These are phyloP conservation scores for Handroanthus guayacan DNA, from an alignment of 257 asterid genomes.

Conservation along the genomic window DNA sequence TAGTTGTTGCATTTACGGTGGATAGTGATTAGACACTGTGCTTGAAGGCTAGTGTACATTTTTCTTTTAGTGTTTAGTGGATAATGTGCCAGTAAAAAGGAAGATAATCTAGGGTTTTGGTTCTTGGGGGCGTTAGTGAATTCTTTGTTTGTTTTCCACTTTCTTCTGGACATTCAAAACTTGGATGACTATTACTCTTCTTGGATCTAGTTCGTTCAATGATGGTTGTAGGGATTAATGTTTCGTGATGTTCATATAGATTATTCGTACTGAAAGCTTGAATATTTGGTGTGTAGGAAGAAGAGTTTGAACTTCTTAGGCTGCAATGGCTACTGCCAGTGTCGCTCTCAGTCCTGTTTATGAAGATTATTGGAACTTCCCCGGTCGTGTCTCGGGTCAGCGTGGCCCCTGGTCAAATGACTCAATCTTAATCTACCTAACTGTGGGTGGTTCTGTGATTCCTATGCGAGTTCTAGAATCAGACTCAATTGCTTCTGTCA, in stretches of 20 bases:
- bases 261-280: conserved; percentile 25
- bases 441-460: conserved; percentile 65
- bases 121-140: conserved; percentile 28
- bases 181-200: background rate
- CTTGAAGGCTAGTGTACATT: background rate
- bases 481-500: conserved; percentile 82
- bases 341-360: conserved; percentile 75
- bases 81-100: conserved; percentile 11
- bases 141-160: background rate
- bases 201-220: conserved; percentile 23
- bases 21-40: background rate
- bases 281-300: conserved; percentile 42
- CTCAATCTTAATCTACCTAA: conserved; percentile 69
- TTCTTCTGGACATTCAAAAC: conserved; percentile 1
- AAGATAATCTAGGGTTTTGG: conserved; percentile 27
- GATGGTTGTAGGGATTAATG: conserved; percentile 19
- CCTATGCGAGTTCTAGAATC: conserved; percentile 76
- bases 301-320: conserved; percentile 40
- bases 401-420: conserved; percentile 50
- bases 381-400: conserved; percentile 49
- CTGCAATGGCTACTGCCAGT: conserved; percentile 74
- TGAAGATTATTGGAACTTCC: conserved; percentile 65
- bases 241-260: conserved; percentile 29
- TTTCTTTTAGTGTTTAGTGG: conserved; percentile 12
- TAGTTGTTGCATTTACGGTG: conserved; percentile 9